Evolutionary conservation across 2,329 filamentous ascomycete genomes (phyloP).

Genomic region (Alternaria metachromatica): DNA sequence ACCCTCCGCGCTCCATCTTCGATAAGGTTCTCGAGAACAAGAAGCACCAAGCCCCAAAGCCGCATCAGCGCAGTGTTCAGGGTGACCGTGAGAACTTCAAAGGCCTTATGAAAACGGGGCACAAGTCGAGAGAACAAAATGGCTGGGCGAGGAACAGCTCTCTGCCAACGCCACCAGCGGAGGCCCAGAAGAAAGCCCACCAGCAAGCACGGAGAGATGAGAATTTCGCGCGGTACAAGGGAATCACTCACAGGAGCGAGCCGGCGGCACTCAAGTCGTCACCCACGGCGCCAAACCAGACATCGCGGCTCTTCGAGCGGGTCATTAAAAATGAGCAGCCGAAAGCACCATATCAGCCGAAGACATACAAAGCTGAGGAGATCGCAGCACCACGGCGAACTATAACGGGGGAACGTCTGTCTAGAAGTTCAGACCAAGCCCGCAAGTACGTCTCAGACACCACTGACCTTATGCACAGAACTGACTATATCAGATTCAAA

Average conservation of each 20-base stretch:
- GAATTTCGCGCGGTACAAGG: background rate
- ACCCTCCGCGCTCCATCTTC: slow-evolving; percentile 13
- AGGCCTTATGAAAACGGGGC: slow-evolving; percentile 16
- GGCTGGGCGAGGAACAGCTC: slow-evolving; percentile 13
- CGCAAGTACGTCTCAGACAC: slow-evolving; percentile 18
- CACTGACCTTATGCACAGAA: background rate
- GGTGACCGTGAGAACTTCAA: slow-evolving; percentile 20
- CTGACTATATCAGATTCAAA: slow-evolving; percentile 24
- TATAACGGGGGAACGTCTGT: slow-evolving; percentile 11
- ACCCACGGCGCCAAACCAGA: slow-evolving; percentile 10
- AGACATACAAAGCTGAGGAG: slow-evolving; percentile 17
- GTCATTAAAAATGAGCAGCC: slow-evolving; percentile 12
- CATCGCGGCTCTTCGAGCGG: slow-evolving; percentile 11
- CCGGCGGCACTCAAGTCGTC: background rate
- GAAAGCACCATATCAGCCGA: slow-evolving; percentile 19
- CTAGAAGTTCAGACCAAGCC: slow-evolving; percentile 17
- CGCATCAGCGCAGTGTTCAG: slow-evolving; percentile 14
- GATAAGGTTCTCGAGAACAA: slow-evolving; percentile 22
- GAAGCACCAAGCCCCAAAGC: slow-evolving; percentile 3
- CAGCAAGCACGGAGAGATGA: slow-evolving; percentile 10
- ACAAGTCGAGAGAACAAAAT: slow-evolving; percentile 3
- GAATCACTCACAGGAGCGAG: background rate
- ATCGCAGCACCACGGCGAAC: slow-evolving; percentile 13
- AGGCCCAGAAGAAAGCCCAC: slow-evolving; percentile 15
- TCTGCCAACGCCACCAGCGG: slow-evolving; percentile 31